phyloP scores from a whole-genome alignment of 768 basidiomycete species.

The Tulasnella sp. region DNA sequence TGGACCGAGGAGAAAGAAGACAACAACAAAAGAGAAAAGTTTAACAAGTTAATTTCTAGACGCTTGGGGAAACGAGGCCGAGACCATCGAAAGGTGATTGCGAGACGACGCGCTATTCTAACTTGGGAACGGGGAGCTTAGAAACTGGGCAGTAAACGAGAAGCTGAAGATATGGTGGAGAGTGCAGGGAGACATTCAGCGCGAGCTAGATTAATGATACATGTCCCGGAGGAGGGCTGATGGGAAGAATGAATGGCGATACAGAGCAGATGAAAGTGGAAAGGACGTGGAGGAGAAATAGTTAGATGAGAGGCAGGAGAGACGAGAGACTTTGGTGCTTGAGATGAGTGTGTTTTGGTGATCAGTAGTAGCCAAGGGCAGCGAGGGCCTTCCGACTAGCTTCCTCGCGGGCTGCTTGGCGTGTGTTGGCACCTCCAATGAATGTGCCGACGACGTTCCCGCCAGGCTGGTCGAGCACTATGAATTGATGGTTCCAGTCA shows the following conservation, averaged over 20 bases:
- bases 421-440: not conserved
- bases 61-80: not conserved
- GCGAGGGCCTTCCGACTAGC: not conserved
- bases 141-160: not conserved
- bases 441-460: not conserved
- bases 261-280: not conserved
- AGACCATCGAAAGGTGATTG: not conserved
- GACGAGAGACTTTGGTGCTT: not conserved
- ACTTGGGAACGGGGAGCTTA: not conserved
- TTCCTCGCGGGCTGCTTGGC: constrained; percentile 13
- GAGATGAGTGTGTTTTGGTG: not conserved
- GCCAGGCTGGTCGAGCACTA: not conserved
- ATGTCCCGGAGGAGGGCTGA: not conserved
- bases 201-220: not conserved
- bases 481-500: not conserved
- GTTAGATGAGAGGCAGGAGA: not conserved
- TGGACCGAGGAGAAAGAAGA: not conserved
- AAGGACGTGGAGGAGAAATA: not conserved
- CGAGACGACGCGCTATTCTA: not conserved
- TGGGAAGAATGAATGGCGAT: not conserved
- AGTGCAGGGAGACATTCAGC: not conserved
- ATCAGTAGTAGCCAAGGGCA: not conserved
- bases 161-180: not conserved
- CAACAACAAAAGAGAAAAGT: not conserved
- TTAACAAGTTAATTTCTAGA: not conserved